Conservation (phyloP, 352 stramenopile species). For the Thalassiosira gravida region DNA sequence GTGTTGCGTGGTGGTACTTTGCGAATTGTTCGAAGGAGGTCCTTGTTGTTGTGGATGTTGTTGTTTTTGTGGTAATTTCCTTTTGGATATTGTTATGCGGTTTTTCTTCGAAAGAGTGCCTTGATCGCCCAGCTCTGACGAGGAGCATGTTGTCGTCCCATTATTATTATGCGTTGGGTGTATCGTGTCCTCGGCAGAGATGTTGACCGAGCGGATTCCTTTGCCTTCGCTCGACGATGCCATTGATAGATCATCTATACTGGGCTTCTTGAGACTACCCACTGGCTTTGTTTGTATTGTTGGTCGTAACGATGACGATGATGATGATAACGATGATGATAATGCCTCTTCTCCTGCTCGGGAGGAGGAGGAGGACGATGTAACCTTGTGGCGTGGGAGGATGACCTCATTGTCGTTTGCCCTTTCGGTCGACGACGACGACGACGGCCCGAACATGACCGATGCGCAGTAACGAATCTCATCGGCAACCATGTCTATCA, state of each 20-base stretch:
- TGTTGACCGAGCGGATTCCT: too few species aligned
- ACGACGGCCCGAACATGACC: background rate
- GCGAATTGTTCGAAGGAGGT: background rate
- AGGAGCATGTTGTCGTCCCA: background rate
- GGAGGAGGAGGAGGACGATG: background rate
- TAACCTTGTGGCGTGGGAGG: background rate
- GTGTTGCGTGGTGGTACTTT: background rate
- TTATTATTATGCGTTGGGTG: background rate
- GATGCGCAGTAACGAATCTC: slow-evolving; percentile 25
- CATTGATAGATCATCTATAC: too few species aligned
- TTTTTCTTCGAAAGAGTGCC: background rate
- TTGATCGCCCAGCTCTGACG: background rate
- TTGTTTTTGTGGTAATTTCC: background rate
- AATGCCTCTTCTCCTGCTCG: background rate
- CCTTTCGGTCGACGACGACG: slow-evolving; percentile 11
- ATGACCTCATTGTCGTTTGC: background rate
- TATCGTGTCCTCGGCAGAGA: too few species aligned
- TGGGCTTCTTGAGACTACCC: too few species aligned
- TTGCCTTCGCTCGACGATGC: too few species aligned
- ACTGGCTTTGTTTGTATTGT: too few species aligned
- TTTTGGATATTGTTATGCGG: background rate
- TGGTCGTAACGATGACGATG: too few species aligned
- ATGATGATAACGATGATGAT: too few species aligned
- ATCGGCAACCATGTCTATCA: slow-evolving; percentile 19
- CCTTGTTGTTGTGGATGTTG: background rate